phyloP scores from a whole-genome alignment of 2,329 filamentous ascomycete species.

The Aspergillus bombycis region DNA sequence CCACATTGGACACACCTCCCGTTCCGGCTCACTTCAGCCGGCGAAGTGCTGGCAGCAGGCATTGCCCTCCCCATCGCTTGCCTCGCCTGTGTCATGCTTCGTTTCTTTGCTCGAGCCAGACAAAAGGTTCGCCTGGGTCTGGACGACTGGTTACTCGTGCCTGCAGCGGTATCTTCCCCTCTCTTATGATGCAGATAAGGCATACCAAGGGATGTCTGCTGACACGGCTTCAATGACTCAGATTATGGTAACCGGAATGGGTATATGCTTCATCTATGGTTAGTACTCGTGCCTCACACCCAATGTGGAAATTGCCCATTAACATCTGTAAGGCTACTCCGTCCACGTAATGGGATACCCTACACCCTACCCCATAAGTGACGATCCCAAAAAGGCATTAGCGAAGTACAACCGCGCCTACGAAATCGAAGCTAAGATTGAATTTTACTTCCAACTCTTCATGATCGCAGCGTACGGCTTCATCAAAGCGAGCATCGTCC shows the following conservation, averaged over 20 bases:
- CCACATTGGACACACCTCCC: neutral
- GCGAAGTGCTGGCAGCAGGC: neutral
- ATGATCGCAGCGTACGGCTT: neutral
- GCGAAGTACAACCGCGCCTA: neutral
- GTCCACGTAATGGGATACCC: neutral
- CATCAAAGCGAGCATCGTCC: neutral
- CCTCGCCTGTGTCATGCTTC: neutral
- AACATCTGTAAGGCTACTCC: neutral
- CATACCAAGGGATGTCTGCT: neutral
- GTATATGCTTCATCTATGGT: neutral
- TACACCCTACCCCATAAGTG: neutral
- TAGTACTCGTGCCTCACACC: neutral
- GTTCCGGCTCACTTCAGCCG: neutral
- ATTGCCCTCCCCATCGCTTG: neutral
- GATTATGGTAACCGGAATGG: neutral
- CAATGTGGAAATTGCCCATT: neutral
- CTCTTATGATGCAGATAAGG: neutral
- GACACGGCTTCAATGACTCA: neutral
- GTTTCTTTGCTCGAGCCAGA: neutral
- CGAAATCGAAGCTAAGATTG: neutral
- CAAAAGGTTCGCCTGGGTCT: neutral
- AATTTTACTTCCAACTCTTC: neutral
- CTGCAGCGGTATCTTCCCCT: neutral
- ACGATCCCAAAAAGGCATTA: neutral
- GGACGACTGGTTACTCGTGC: neutral